Percentiles rank a stretch among this genome's conserved stretches.
Conservation (phyloP, 2,329 filamentous ascomycete species). For the Xylariaceae sp. region DNA sequence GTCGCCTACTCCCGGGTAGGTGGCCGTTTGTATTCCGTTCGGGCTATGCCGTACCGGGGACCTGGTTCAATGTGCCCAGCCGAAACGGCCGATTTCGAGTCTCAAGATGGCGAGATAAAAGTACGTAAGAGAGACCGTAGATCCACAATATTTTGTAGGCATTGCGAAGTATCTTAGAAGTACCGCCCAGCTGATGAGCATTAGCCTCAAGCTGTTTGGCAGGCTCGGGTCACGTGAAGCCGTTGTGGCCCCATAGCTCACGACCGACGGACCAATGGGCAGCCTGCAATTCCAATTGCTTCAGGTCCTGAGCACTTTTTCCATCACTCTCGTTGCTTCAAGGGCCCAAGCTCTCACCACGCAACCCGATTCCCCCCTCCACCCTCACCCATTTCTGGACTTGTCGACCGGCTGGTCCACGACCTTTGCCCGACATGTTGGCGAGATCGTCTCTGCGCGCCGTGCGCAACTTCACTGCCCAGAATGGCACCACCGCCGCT, state of each 20-base stretch:
- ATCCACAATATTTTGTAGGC: neutral
- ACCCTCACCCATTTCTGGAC: slow-evolving; percentile 23
- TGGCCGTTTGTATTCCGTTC: no score
- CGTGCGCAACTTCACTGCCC: slow-evolving; percentile 75
- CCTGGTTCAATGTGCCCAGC: no score
- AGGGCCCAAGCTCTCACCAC: slow-evolving; percentile 22
- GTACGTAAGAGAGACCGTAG: neutral
- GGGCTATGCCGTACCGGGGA: no score
- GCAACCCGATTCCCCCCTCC: slow-evolving; percentile 20
- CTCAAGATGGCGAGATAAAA: neutral
- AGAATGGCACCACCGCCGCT: slow-evolving; percentile 66
- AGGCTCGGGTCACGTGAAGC: slow-evolving; percentile 17
- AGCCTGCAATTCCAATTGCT: slow-evolving; percentile 31
- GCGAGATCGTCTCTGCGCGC: slow-evolving; percentile 86
- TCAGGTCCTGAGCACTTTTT: slow-evolving; percentile 33
- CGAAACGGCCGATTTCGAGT: no score
- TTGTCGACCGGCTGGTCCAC: slow-evolving; percentile 31
- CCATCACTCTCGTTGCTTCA: slow-evolving; percentile 20
- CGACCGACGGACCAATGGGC: slow-evolving; percentile 24
- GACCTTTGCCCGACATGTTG: slow-evolving; percentile 69
- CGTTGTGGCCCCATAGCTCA: slow-evolving; percentile 14
- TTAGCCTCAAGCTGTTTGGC: slow-evolving; percentile 40
- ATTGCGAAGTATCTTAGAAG: neutral
- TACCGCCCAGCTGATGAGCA: slow-evolving; percentile 19
- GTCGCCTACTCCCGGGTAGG: no score